Evolutionary conservation across 148 eudicot genomes (phyloP), one percentile per base, ranked within the genome.

Genomic region (Camellia japonica): DNA sequence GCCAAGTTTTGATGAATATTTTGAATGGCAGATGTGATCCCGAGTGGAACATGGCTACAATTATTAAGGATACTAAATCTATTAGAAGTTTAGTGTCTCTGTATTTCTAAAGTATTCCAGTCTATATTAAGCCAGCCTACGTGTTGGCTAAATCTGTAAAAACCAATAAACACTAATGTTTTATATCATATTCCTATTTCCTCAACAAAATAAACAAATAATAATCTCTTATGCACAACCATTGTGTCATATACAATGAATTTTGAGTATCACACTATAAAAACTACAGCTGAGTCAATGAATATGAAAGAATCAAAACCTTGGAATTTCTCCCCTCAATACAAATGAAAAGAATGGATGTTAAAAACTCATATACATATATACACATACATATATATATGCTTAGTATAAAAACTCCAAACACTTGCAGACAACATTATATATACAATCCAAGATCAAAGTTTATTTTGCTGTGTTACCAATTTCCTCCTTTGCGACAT

Each of bases 401-500:
- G 38, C 61, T 23, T 30, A 1, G 71, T 68, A 55, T 38, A 18
- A 20, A 16, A 61, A 56, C 30, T 43, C 46, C 3, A 0, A 30
- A 61, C 49, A 81, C 60, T 42, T 20, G 9, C 23, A 23, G 16
- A 4, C 58, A 65, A 47, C 38, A 30, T 30, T 30, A 30, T 12
- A 46, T 11, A 19, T 65, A 41, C 62, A 55, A 54, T 47, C 42
- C 8, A 3, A 55, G 41, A n/a, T 61, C 59, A 30, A 30, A 59
- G 74, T 49, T 7, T 20, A 49, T 60, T 68, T 44, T 77, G 14
- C 49, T 15, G 82, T 77, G 68, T 73, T 76, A 78, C 82, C 90
- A 82, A 82, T 81, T 16, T 83, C 78, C 76, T 78, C 82, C 67
- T 71, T 58, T 78, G 55, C 73, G 19, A 71, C 18, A 65, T 84